Evolutionary conservation across 139 green algal species (phyloP), one percentile per base, ranked within the genome.

Genomic region (Micromonas commoda): DNA sequence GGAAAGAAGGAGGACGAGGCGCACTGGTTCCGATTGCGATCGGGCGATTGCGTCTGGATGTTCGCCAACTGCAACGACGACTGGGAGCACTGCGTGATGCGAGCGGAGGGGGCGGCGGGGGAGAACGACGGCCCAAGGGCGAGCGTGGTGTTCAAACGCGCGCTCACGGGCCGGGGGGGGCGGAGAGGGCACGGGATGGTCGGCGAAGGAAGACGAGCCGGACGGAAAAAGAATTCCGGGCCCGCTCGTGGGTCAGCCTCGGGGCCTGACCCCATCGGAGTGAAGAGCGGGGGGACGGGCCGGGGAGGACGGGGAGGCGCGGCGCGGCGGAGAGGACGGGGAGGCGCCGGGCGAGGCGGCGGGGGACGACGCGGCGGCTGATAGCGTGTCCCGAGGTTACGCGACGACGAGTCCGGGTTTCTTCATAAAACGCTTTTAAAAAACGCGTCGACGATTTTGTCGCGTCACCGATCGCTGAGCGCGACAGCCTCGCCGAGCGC

Each of bases 41-140:
- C 73, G 24, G 77, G 77, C 33, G 77, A 82, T 53, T 57, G 32
- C 69, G 63, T 82, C 9, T 78, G 69, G 57, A 82, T 82, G 77
- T 65, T 51, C n/a, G 31, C 26, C 1, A 34, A 77, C 33, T 82
- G 77, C 45, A 39, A 82, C 1, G 77, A 82, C 57, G 51, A 24
- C 19, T 82, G 37, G 24, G 67, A 82, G 69, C 77, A 82, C 69
- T 75, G 68, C 35, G 68, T 75, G 19, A 63, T 75, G 9, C 31
- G 6, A 37, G 29, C 37, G 24, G 68, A 75, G 9, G 38, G 38
- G 19, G 68, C n/a, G n/a, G n/a, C n/a, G n/a, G n/a, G 61, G 23
- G 20, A 60, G 13, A 75, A 75, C 68, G 24, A 26, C 37, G 68
- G 34, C 0, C 20, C 68, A 5, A 29, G 68, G 24, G 38, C 38